Evolutionary conservation across 163 green algal genomes (phyloP).

Genomic region (Volvox carteri): DNA sequence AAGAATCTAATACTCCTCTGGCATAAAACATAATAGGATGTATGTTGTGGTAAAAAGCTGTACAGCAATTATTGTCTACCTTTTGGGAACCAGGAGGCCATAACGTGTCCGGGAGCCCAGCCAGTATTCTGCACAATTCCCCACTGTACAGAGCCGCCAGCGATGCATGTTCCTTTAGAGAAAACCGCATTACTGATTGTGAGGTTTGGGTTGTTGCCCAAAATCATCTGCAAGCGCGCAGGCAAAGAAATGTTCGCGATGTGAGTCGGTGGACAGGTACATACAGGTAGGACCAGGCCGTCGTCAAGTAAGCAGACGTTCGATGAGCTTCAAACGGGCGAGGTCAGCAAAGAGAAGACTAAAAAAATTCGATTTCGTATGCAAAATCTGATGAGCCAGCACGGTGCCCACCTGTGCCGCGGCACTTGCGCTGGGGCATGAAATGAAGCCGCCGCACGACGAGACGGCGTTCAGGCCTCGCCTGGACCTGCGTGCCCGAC

Average conservation of each 20-base stretch:
- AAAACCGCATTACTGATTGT: background rate
- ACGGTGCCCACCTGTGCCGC: background rate
- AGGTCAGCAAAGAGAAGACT: too few species aligned
- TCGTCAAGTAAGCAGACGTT: too few species aligned
- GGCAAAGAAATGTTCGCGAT: background rate
- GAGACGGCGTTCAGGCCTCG: background rate
- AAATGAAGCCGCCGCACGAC: background rate
- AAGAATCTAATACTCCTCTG: background rate
- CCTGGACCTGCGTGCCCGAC: background rate
- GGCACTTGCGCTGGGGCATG: background rate
- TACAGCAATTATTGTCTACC: background rate
- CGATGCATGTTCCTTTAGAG: constrained; percentile 11
- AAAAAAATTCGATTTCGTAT: background rate
- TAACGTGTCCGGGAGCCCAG: background rate
- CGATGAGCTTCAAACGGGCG: too few species aligned
- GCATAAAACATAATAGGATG: background rate
- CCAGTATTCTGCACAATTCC: background rate
- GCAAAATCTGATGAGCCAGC: background rate
- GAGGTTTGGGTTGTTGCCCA: constrained; percentile 31
- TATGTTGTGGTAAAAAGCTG: background rate
- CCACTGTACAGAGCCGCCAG: background rate
- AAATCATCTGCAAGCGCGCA: background rate
- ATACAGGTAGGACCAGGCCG: too few species aligned
- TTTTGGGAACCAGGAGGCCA: constrained; percentile 10
- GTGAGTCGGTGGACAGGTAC: background rate